Evolutionary conservation across 257 asterid species (phyloP).

Genomic region (Lycium barbarum): DNA sequence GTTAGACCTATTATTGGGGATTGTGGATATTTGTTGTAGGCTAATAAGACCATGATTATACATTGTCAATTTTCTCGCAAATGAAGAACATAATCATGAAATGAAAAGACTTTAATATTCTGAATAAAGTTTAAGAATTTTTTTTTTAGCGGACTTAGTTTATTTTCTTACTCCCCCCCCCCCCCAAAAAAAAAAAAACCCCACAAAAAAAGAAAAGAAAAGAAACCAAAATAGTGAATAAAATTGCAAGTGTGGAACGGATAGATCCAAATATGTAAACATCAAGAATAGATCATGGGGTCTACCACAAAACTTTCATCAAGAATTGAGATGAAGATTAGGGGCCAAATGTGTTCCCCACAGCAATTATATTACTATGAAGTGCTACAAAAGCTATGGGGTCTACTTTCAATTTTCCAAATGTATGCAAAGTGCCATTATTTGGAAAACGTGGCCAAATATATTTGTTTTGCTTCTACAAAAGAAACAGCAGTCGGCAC

Average conservation of each 20-base stretch:
- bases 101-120: no score
- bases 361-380: constrained; percentile 11
- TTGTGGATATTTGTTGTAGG: neutral
- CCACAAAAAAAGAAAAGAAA: no score
- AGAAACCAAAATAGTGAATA: neutral
- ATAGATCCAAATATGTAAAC: neutral
- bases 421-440: neutral
- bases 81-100: no score
- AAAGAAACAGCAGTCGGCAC: constrained; percentile 37
- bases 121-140: no score
- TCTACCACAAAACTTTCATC: constrained; percentile 19
- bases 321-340: neutral
- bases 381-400: neutral
- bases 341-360: neutral
- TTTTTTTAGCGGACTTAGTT: no score
- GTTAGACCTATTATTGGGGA: neutral
- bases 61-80: no score
- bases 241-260: neutral
- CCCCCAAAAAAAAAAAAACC: no score
- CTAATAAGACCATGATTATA: neutral
- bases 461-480: constrained; percentile 22
- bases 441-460: constrained; percentile 44
- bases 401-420: neutral
- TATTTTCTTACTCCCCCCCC: no score
- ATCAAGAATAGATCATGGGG: neutral